Base-by-base conservation (phyloP, 139 green algal species). In the Picochlorum sp. region DNA sequence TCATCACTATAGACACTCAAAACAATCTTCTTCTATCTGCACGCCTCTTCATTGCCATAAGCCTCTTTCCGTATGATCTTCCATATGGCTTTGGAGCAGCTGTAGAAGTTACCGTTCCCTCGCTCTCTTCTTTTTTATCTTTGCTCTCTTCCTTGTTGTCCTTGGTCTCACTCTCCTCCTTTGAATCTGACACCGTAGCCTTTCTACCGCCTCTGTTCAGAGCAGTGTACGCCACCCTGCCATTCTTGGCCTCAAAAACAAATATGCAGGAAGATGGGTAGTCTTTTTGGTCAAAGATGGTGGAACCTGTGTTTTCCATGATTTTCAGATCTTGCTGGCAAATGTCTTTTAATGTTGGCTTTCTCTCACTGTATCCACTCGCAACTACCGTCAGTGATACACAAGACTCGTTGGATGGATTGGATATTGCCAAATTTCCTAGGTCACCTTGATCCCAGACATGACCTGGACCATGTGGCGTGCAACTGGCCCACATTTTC, bases 251-350 rank as follows among this genome's bases (percentile, higher is more conserved):
- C 14, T 47, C 39, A 2, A 47, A 14, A n/a, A 47, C 39, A 47
- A 47, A 47, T n/a, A 47, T 22, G 39, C 39, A 47, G 20, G 39
- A 47, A 47, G 20, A 16, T 47, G 39, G 39, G 6, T 47, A 26
- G 20, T 16, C 39, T 20, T 47, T 47, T n/a, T 47, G 39, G 22
- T 59, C 52, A 44, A 52, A 45, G 18, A 59, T 22, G 22, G 22
- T 50, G 12, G n/a, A 28, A 28, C 52, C 52, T 7, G 20, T 59
- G 52, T 59, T 59, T 26, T 59, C 24, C 33, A 59, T 24, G 28
- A 59, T 59, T 14, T 28, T 43, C n/a, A 59, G 16, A 44, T 29
- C 52, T 7, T 59, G 52, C 26, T 59, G 52, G 52, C 52, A 59
- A 30, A 59, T 59, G 52, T 59, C 52, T 14, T 41, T 43, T 20